A percentile compares a stretch with the other conserved stretches of the same genome.
Conservation (phyloP, 192 early-diverging fungal genomes). For the Podila epigama region DNA sequence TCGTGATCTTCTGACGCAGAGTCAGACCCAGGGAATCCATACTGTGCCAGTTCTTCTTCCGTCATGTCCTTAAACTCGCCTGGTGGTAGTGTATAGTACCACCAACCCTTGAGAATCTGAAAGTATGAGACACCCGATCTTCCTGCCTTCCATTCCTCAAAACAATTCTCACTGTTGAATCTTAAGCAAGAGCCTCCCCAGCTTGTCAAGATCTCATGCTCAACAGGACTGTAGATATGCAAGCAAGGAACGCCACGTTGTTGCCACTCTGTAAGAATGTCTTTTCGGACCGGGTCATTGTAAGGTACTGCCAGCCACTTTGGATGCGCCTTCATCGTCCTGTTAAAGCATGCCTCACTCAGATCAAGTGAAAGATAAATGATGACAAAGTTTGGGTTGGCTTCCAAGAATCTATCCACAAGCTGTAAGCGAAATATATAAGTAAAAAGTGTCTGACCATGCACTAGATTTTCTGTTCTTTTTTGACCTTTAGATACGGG, state of each 20-base stretch:
- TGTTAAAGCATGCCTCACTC: conserved; percentile 19
- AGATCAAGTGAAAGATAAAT: conserved; percentile 32
- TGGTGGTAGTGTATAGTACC: conserved; percentile 18
- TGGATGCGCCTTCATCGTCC: conserved; percentile 30
- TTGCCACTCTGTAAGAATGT: conserved; percentile 46
- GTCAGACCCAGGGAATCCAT: conserved; percentile 20
- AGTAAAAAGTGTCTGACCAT: too few species aligned
- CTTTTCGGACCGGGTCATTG: conserved; percentile 20
- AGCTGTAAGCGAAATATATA: conserved; percentile 5
- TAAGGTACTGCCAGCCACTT: conserved; percentile 33
- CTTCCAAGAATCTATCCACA: conserved; percentile 30
- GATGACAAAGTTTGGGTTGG: conserved; percentile 21
- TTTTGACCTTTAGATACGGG: too few species aligned
- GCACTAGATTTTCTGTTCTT: too few species aligned
- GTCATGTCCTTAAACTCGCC: conserved; percentile 32
- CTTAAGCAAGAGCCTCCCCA: conserved; percentile 42
- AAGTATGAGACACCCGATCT: conserved; percentile 22
- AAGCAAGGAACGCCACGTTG: conserved; percentile 30
- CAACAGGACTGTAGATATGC: conserved; percentile 34
- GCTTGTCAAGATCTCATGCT: conserved; percentile 32
- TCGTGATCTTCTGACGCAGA: neutral
- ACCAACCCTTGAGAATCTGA: conserved; percentile 34
- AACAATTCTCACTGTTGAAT: conserved; percentile 33
- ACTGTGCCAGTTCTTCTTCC: conserved; percentile 13
- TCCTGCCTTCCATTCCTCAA: conserved; percentile 28